Base-by-base conservation (phyloP, 2,329 filamentous ascomycete species). In the Trichoderma oligosporum region DNA sequence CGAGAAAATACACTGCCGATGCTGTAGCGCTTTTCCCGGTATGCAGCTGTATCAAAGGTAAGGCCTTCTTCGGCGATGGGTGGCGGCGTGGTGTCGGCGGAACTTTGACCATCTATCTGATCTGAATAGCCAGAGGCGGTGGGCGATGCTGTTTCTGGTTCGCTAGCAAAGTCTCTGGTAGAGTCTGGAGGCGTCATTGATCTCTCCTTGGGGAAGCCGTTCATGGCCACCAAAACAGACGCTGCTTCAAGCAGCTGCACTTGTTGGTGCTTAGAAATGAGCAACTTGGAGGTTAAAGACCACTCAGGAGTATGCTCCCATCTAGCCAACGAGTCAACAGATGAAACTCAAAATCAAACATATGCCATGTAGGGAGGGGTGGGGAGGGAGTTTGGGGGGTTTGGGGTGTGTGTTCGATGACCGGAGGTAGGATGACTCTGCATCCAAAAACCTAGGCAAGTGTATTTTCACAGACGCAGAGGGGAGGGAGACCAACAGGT, bases 281-380 rank as follows among this genome's bases (percentile, higher is more conserved):
- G 86, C 70, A 97, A 81, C 77, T 97, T 97, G 66, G 94, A 97
- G 56, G 94, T 99, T 72, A 88, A 87, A 52, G 92, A 89, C 94
- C 94, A 99, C 78, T 96, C 91, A 65, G 94, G 93, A 73, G 95
- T 96, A 76, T 99, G 94, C 78, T 99, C 94, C 94, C 94, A 99
- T 82, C 93, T 99, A 84, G 41, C 52, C 60, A 61, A 41, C 55
- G 53, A 65, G 66, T 69, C 60, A 69, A 65, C 61, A 62, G 66
- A 64, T 63, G 46, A 56, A 55, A 58, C 62, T 46, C 47, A 45
- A 59, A n/a, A 48, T 42, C 44, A 48, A 22, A 35, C 38, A 36
- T 29, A 47, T 27, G 5, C 44, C 27, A 27, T 4, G 24, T 12
- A 27, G n/a, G 36, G 18, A 27, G 9, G 46, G 18, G 1, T 1